These are phyloP conservation scores for Rhizopus delemar DNA, from an alignment of 371 early-diverging fungal species.

Conservation along the genomic window DNA sequence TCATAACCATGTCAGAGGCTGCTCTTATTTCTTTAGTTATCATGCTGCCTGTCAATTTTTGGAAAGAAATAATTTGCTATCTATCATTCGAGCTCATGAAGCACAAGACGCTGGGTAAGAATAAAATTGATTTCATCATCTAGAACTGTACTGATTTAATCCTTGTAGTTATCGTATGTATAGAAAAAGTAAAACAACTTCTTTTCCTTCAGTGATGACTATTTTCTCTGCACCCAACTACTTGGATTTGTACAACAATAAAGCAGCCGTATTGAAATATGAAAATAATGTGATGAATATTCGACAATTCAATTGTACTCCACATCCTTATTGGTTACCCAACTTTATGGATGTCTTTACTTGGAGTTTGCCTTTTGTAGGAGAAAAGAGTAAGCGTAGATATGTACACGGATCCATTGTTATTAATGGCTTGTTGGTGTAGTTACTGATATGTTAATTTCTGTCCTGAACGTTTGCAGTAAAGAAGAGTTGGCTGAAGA, in stretches of 20 bases:
- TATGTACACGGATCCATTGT: no score
- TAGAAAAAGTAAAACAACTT: constrained; percentile 86
- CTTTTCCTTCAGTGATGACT: constrained; percentile 95
- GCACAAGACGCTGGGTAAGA: constrained; percentile 92
- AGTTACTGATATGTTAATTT: constrained; percentile 93
- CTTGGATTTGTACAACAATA: constrained; percentile 97
- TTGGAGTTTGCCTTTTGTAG: constrained; percentile 98
- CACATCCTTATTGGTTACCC: constrained; percentile 97
- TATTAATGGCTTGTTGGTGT: neutral
- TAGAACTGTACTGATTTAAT: no score
- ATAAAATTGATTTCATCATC: neutral
- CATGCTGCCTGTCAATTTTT: constrained; percentile 90
- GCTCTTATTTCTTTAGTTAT: constrained; percentile 92
- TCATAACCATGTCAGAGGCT: constrained; percentile 92
- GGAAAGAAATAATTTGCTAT: constrained; percentile 89
- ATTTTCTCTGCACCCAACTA: constrained; percentile 98
- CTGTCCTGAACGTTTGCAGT: constrained; percentile 88
- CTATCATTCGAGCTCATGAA: constrained; percentile 97
- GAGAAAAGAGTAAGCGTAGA: constrained; percentile 84
- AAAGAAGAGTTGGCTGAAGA: constrained; percentile 67
- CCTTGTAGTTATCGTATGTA: constrained; percentile 82
- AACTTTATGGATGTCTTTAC: constrained; percentile 98
- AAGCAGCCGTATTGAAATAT: constrained; percentile 95
- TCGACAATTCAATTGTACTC: constrained; percentile 80
- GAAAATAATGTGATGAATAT: constrained; percentile 97